Base-by-base conservation (phyloP, 345 rosid species). In the Carallia brachiata region DNA sequence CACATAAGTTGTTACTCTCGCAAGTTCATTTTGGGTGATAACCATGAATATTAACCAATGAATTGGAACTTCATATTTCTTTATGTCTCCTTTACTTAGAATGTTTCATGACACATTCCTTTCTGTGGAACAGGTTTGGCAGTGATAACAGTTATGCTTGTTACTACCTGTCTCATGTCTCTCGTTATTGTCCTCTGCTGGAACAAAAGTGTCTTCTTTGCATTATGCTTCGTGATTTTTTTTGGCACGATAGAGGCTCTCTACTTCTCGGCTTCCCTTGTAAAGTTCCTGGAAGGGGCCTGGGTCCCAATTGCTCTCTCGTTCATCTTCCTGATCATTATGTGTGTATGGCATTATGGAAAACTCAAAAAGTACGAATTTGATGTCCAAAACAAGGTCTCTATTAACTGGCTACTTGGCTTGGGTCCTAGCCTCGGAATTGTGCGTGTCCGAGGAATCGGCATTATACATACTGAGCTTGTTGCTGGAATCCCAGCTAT, bases 221-320 rank as follows among this genome's bases (percentile, higher is more conserved):
- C 99, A 12, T 37, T 90, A 28, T 80, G 87, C 16, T 96, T 96
- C 23, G 85, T 92, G 0, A 73, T 86, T 56, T 89, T 90, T 70
- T 92, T 96, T 6, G 98, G 99, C 37, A 83, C 94, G 6, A 79
- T 96, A 37, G 99, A 96, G 77, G 84, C 96, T 40, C 93, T 96
- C 63, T 96, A 92, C 89, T 92, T 96, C 83, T 82, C 99, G 0
- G 98, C 99, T 61, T 87, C 98, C 31, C 84, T 96, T 15, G 85
- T 87, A 81, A 96, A 96, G 83, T 92, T 96, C 83, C 84, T 86
- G 0, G 96, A 96, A 82, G 99, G 99, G 13, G 99, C 98, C 18
- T 96, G 99, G 99, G 97, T 96, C 5, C 99, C 99, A 0, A 80
- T 92, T n/a, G 98, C 92, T 15, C 89, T 96, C 55, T 81, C 98